Base-by-base conservation (phyloP, 495 filamentous ascomycete species). In the Podospora didyma region DNA sequence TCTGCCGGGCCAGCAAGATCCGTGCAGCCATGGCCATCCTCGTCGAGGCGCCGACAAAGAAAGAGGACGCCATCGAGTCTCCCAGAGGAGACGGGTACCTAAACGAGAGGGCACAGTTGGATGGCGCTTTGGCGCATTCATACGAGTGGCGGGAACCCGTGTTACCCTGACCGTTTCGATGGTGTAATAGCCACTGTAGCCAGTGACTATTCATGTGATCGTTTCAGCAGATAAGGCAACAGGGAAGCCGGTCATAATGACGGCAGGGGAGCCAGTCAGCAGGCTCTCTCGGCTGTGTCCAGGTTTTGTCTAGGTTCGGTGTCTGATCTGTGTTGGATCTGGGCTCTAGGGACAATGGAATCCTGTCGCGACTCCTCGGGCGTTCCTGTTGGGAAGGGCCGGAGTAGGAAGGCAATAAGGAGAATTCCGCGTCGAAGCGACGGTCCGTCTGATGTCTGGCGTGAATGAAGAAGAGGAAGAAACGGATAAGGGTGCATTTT, bases 151-250 rank as follows among this genome's bases (percentile, higher is more conserved):
- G 16, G 28, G 14, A 26, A 19, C 52, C 42, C 44, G 56, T 62
- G 60, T 56, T 49, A 62, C 56, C 51, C 6, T 49, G 56, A 53
- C 60, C 34, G 56, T 56, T 52, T 59, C 19, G 23, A 62, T 62
- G 35, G 45, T 54, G 55, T 50, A 53, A 62, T 62, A 17, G 3
- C 16, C 24, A 7, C n/a, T n/a, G 49, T 49, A 22, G 53, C 51
- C 26, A 53, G 55, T 58, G 53, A 59, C 20, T 42, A 52, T 57
- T 56, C 56, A 58, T 58, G 54, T 62, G 59, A 57, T 57, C 39
- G 21, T 45, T 34, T 44, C 14, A 7, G n/a, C 12, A 10, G 47
- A 35, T 56, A 35, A 49, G 54, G 49, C 54, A 56, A 39, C 26
- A 31, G 39, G 39, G 39, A 14, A 17, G n/a, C n/a, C n/a, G n/a